These are phyloP conservation scores for Pythium plurisporium DNA, from an alignment of 352 stramenopile species.

Conservation along the genomic window DNA sequence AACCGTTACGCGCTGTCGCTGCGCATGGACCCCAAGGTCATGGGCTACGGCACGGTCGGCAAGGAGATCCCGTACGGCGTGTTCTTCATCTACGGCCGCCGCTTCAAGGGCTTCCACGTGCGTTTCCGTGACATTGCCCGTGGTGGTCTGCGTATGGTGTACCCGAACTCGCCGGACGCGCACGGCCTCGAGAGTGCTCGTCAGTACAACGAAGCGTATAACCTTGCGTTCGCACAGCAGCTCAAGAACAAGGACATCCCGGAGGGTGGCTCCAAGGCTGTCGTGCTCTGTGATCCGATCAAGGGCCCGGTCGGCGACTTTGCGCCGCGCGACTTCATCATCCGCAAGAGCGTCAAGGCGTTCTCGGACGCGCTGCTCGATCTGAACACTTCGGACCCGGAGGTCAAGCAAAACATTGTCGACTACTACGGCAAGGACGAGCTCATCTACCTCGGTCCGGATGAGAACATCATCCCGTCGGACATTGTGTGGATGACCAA, in stretches of 20 bases:
- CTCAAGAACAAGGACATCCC: constrained; percentile 89
- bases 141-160: constrained; percentile 74
- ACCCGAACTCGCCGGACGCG: constrained; percentile 55
- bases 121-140: constrained; percentile 82
- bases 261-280: constrained; percentile 79
- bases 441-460: constrained; percentile 77
- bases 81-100: constrained; percentile 95
- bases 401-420: constrained; percentile 65
- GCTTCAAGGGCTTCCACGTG: constrained; percentile 92
- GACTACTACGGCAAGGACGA: constrained; percentile 83
- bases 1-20: constrained; percentile 80
- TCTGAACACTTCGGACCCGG: constrained; percentile 70
- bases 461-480: constrained; percentile 79
- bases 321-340: constrained; percentile 81
- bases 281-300: constrained; percentile 75
- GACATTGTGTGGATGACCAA: constrained; percentile 86
- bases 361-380: constrained; percentile 89
- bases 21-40: constrained; percentile 72
- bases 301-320: constrained; percentile 69
- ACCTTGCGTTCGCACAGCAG: constrained; percentile 80
- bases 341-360: constrained; percentile 97
- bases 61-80: constrained; percentile 93
- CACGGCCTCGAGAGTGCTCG: constrained; percentile 62
- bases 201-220: constrained; percentile 84
- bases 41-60: constrained; percentile 74